Percentiles rank a stretch among this genome's conserved stretches.
phyloP scores from a whole-genome alignment of 2,329 filamentous ascomycete species.

The Penicillium freii region DNA sequence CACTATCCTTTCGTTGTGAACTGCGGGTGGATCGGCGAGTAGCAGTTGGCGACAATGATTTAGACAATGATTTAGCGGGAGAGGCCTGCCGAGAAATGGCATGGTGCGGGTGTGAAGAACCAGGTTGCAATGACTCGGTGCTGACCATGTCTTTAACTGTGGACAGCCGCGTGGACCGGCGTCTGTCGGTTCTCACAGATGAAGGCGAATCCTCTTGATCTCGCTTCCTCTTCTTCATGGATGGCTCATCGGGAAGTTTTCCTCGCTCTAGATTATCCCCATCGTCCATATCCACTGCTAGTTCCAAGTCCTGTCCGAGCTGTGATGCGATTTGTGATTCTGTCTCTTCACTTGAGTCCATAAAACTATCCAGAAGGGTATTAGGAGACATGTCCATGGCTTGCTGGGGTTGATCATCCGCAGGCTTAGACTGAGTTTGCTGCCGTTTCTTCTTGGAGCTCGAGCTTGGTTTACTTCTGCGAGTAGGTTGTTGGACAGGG shows the following conservation, averaged over 20 bases:
- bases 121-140: constrained; percentile 12
- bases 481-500: constrained; percentile 1
- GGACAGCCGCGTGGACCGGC: constrained; percentile 32
- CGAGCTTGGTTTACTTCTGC: constrained; percentile 12
- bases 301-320: constrained; percentile 45
- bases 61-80: constrained; percentile 10
- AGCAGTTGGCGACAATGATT: constrained; percentile 17
- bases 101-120: constrained; percentile 15
- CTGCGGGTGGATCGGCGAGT: constrained; percentile 28
- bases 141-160: constrained; percentile 14
- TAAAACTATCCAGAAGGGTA: background rate
- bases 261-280: constrained; percentile 2
- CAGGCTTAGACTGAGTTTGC: constrained; percentile 1
- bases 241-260: constrained; percentile 11
- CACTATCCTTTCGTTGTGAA: constrained; percentile 17
- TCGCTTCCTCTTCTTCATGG: constrained; percentile 38
- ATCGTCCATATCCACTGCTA: constrained; percentile 34
- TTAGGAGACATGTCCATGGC: background rate
- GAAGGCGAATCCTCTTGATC: constrained; percentile 21
- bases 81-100: constrained; percentile 1
- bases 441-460: constrained; percentile 13
- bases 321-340: constrained; percentile 48
- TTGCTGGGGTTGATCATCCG: background rate
- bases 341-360: constrained; percentile 40
- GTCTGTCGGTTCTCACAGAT: constrained; percentile 24